Evolutionary conservation across 139 green algal genomes (phyloP).

Genomic region (Chlorella sp.): DNA sequence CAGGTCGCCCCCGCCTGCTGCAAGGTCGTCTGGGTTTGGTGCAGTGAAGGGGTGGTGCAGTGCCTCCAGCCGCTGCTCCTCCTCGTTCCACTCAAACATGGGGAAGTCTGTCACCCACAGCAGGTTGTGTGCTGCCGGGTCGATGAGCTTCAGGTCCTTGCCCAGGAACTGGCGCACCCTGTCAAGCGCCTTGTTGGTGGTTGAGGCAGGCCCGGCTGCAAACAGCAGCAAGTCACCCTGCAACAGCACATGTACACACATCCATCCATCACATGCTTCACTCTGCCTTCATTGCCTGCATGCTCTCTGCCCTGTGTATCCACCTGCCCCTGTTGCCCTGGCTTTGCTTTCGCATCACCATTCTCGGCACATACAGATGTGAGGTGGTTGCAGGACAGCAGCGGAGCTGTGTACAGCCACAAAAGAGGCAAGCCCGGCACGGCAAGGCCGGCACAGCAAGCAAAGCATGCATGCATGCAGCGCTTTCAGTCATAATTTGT

Average conservation of each 20-base stretch:
- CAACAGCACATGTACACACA: too few relatives aligned
- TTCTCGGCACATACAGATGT: too few relatives aligned
- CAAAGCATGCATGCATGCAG: background rate
- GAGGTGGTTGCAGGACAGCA: too few relatives aligned
- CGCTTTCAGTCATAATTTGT: too few relatives aligned
- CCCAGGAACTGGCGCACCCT: constrained; percentile 79
- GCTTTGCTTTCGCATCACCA: too few relatives aligned
- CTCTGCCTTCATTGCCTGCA: too few relatives aligned
- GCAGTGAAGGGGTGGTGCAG: constrained; percentile 99
- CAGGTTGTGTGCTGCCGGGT: constrained; percentile 58
- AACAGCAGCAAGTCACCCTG: constrained; percentile 84
- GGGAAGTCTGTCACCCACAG: constrained; percentile 97
- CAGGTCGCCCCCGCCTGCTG: background rate
- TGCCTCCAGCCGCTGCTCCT: too few relatives aligned
- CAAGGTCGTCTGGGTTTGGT: constrained; percentile 63
- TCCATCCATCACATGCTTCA: too few relatives aligned
- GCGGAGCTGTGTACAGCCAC: too few relatives aligned
- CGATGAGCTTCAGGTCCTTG: constrained; percentile 45
- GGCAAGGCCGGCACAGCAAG: background rate
- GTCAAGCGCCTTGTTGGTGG: constrained; percentile 74
- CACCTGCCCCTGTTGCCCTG: too few relatives aligned
- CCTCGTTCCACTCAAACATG: constrained; percentile 94
- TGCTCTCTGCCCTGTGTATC: too few relatives aligned
- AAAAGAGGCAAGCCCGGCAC: too few relatives aligned
- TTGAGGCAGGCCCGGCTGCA: constrained; percentile 50